Base-by-base conservation (phyloP, 2,329 filamentous ascomycete genomes). In the Neoascochyta sp. region DNA sequence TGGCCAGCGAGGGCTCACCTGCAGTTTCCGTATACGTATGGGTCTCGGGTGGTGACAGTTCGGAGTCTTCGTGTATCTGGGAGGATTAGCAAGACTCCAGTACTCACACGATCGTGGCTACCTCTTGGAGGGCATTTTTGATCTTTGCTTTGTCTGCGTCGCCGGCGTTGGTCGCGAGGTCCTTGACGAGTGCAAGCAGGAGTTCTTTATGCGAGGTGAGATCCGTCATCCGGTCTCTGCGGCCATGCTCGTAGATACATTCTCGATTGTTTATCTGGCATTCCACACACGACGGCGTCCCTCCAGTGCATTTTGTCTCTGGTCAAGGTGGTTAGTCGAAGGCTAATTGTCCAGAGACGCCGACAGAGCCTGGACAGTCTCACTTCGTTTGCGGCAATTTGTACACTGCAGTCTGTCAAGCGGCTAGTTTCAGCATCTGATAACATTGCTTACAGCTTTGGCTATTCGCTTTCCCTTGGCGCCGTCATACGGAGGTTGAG, bases 81-180 rank as follows among this genome's bases (percentile, higher is more conserved):
- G n/a, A n/a, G n/a, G n/a, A n/a, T n/a, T n/a, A n/a, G n/a, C n/a
- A n/a, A n/a, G n/a, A n/a, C n/a, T n/a, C n/a, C n/a, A n/a, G n/a
- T n/a, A n/a, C n/a, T n/a, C n/a, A n/a, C n/a, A n/a, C n/a, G n/a
- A n/a, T n/a, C n/a, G n/a, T n/a, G n/a, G n/a, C n/a, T n/a, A 30
- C 27, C 27, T 18, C 15, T 10, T 30, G 21, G 24, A 30, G 27
- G 4, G n/a, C 27, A 24, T 30, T 11, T n/a, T 30, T 16, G 21
- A 30, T 30, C 14, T 17, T 12, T n/a, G 17, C 5, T 12, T 16
- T 20, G 9, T 30, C 13, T 8, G 20, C 14, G 10, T 7, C 4
- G 15, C 15, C 22, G 8, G 18, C 22, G 17, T 16, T 21, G 9
- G n/a, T 11, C 4, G 12, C 21, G 9, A 32, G 22, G 9, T 32